phyloP scores from a whole-genome alignment of 306 rosid species.

The Medicago arabica region DNA sequence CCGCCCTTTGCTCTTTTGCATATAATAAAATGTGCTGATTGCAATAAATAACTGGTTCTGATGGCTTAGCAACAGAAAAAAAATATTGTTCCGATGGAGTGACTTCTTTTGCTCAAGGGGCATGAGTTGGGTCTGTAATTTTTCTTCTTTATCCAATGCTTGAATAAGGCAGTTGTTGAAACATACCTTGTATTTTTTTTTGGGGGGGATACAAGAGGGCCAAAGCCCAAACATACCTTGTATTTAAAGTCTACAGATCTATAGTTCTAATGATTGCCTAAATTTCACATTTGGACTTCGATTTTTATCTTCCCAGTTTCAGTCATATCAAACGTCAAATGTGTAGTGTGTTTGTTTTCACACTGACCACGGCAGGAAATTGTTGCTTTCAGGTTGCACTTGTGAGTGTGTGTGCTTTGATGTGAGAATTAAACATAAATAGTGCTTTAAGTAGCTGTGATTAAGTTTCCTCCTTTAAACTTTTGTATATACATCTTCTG shows the following conservation, averaged over 20 bases:
- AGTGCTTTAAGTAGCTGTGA: neutral
- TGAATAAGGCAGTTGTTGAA: conserved; percentile 25
- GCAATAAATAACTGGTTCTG: neutral
- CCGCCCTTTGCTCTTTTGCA: neutral
- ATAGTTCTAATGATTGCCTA: conserved; percentile 1
- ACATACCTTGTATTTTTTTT: neutral
- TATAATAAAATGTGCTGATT: conserved; percentile 6
- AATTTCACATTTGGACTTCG: neutral
- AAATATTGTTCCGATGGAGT: neutral
- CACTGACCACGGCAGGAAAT: neutral
- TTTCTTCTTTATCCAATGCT: neutral
- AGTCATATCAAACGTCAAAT: conserved; percentile 7
- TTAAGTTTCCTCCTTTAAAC: conserved; percentile 12
- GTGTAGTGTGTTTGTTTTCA: neutral
- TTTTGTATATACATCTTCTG: conserved; percentile 25
- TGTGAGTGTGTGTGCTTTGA: neutral
- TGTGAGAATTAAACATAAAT: neutral
- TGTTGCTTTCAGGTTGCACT: too few relatives aligned
- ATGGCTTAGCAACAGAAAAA: too few relatives aligned
- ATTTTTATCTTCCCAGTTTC: conserved; percentile 30
- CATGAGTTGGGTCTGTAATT: neutral
- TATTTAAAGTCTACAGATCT: conserved; percentile 8
- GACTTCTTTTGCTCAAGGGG: neutral
- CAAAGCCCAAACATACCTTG: neutral
- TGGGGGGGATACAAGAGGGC: too few relatives aligned